A percentile compares a stretch with the other conserved stretches of the same genome.
Evolutionary conservation across 73 alveolate species (phyloP).

Genomic region (Stentor coeruleus): DNA sequence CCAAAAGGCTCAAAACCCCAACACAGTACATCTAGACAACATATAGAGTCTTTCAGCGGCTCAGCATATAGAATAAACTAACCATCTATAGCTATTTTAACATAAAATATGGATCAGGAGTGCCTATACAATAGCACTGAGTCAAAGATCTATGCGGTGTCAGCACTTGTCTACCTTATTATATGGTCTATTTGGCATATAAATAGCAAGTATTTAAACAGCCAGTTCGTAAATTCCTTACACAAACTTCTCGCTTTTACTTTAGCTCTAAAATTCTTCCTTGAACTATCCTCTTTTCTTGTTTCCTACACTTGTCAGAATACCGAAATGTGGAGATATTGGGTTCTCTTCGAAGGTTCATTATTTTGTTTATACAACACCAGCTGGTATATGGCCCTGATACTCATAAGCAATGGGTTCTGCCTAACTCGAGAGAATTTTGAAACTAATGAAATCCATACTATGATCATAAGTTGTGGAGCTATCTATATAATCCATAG

Average conservation of each 20-base stretch:
- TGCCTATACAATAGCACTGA: no score
- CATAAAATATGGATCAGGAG: no score
- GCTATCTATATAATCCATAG: background rate
- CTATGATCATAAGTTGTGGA: background rate
- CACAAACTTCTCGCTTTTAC: background rate
- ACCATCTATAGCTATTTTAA: no score
- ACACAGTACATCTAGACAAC: no score
- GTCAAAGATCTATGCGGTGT: no score
- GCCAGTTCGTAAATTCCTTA: background rate
- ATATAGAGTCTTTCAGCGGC: background rate
- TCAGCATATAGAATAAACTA: background rate
- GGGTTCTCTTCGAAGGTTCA: background rate
- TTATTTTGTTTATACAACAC: background rate
- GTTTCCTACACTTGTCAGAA: background rate
- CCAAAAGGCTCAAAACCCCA: no score
- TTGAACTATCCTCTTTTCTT: background rate
- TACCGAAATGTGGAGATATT: no score
- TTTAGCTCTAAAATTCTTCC: background rate
- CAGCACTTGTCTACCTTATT: background rate
- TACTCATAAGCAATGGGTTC: background rate
- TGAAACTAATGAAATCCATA: background rate
- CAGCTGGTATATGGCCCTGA: background rate
- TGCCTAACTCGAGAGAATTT: background rate
- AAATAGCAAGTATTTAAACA: background rate
- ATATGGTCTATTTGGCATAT: background rate